These are phyloP conservation scores for Favolaschia claudopus DNA, from an alignment of 768 basidiomycete species.

Conservation along the genomic window DNA sequence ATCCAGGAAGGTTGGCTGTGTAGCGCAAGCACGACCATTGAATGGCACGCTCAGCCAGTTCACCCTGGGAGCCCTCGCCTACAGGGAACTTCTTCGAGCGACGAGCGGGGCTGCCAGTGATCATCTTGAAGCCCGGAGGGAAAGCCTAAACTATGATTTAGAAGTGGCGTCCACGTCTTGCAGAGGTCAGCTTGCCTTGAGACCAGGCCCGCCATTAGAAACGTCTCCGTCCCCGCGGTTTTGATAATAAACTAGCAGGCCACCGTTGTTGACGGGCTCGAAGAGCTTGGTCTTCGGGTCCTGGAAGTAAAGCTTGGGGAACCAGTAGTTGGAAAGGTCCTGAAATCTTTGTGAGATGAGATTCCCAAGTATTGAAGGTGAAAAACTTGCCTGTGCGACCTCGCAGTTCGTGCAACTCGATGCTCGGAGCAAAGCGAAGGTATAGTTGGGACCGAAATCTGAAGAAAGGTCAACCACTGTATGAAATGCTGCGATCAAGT, in stretches of 20 bases:
- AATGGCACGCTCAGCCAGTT: constrained; percentile 48
- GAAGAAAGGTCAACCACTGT: not conserved
- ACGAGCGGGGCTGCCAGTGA: constrained; percentile 44
- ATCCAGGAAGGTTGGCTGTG: constrained; percentile 40
- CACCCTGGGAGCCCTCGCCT: constrained; percentile 45
- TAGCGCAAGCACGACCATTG: constrained; percentile 51
- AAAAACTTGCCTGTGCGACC: constrained; percentile 37
- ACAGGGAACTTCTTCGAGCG: constrained; percentile 20
- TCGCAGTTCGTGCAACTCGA: constrained; percentile 49
- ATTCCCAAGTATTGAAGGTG: not conserved
- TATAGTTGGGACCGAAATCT: constrained; percentile 46
- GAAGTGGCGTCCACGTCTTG: not conserved
- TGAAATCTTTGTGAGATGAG: constrained; percentile 10
- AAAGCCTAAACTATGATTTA: constrained; percentile 36
- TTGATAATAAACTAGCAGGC: constrained; percentile 51
- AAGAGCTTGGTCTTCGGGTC: constrained; percentile 46
- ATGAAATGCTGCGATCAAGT: not conserved
- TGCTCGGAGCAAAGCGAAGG: constrained; percentile 41
- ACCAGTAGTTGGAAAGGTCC: constrained; percentile 53
- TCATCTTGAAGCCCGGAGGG: constrained; percentile 51
- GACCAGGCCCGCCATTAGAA: constrained; percentile 46
- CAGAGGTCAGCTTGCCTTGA: constrained; percentile 25
- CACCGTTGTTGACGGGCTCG: constrained; percentile 48
- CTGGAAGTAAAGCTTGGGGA: constrained; percentile 51
- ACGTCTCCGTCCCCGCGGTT: constrained; percentile 48